These are phyloP conservation scores for Berberis vulgaris DNA, from an alignment of 164 flowering plant species.

Conservation along the genomic window DNA sequence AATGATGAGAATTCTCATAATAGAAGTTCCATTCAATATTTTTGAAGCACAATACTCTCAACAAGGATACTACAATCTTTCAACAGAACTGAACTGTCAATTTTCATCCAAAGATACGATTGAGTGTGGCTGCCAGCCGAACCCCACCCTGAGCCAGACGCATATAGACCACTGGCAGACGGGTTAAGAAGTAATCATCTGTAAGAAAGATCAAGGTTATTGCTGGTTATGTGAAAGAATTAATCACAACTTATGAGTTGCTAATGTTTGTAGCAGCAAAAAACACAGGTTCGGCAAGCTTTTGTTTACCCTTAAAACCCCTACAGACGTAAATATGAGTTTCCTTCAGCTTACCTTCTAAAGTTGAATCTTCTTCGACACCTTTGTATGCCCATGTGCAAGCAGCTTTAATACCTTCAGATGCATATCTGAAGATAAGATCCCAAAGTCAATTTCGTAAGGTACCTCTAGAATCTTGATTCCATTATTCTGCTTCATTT, in stretches of 20 bases:
- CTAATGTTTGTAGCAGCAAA: too few species aligned
- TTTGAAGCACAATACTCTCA: too few species aligned
- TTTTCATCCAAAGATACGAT: constrained; percentile 52
- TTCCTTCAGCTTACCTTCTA: constrained; percentile 42
- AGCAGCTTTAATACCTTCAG: constrained; percentile 67
- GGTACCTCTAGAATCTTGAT: not conserved
- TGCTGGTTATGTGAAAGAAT: not conserved
- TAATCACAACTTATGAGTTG: not conserved
- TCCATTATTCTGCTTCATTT: not conserved
- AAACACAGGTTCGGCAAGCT: too few species aligned
- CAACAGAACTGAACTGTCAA: not conserved
- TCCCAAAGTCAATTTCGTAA: not conserved
- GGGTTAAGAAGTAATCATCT: constrained; percentile 74
- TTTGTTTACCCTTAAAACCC: too few species aligned
- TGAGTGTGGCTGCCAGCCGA: constrained; percentile 78
- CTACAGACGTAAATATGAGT: not conserved
- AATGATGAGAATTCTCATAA: too few species aligned
- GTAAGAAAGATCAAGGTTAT: constrained; percentile 16
- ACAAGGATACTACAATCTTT: not conserved
- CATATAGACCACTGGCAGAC: constrained; percentile 42
- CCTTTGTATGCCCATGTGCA: constrained; percentile 66
- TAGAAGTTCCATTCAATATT: too few species aligned
- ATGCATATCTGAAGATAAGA: constrained; percentile 63
- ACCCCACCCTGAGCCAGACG: constrained; percentile 79
- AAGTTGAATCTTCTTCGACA: constrained; percentile 46